These are phyloP conservation scores for Phoenix dactylifera DNA, from an alignment of 176 grass and related monocot species.

Conservation along the genomic window DNA sequence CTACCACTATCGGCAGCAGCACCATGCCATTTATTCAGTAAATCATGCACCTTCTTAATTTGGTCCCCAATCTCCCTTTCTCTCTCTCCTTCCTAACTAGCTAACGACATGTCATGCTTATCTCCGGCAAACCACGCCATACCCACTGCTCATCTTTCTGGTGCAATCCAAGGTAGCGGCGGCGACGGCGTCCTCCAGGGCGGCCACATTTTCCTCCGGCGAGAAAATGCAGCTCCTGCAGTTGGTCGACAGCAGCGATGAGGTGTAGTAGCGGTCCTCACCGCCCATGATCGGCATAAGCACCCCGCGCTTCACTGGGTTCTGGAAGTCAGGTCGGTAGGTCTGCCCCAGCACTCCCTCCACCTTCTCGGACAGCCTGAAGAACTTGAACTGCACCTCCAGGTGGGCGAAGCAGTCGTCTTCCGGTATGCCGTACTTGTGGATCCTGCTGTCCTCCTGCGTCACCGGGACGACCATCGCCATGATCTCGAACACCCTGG, in stretches of 20 bases:
- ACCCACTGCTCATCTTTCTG: neutral
- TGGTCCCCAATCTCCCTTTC: too few relatives aligned
- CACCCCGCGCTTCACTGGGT: conserved; percentile 2
- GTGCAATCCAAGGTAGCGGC: neutral
- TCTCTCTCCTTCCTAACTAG: too few relatives aligned
- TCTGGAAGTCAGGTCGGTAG: neutral
- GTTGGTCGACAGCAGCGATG: neutral
- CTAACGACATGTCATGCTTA: too few relatives aligned
- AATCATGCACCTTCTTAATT: too few relatives aligned
- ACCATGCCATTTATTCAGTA: too few relatives aligned
- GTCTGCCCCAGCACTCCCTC: conserved; percentile 11
- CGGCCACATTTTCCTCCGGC: too few relatives aligned
- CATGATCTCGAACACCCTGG: conserved; percentile 21
- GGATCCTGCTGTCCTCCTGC: conserved; percentile 22
- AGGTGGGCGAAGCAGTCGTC: neutral
- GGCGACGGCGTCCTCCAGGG: too few relatives aligned
- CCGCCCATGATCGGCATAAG: conserved; percentile 8
- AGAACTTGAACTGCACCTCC: conserved; percentile 10
- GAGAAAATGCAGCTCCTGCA: conserved; percentile 1
- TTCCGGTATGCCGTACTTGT: neutral
- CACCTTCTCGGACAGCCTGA: conserved; percentile 1
- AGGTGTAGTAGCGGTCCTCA: neutral
- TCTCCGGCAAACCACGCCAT: conserved; percentile 4
- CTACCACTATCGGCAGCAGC: too few relatives aligned
- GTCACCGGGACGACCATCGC: conserved; percentile 33